Percentiles rank a stretch among this genome's conserved stretches.
These are phyloP conservation scores for Saitoella complicata DNA, from an alignment of 805 yeast species.

Conservation along the genomic window DNA sequence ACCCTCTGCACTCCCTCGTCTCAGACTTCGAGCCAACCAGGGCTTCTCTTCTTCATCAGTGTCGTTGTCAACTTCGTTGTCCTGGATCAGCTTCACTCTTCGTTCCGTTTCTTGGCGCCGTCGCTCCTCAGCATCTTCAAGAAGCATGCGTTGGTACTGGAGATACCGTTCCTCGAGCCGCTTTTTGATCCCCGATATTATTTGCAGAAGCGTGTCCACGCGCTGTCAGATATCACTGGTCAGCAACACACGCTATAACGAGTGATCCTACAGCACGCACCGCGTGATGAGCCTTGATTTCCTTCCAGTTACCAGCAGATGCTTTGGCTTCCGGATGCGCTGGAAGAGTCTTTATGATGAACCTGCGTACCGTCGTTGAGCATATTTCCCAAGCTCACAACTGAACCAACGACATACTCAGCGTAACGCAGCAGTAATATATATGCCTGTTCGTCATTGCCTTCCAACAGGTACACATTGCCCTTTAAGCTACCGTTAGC, in stretches of 20 bases:
- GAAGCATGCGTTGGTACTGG: constrained; percentile 3
- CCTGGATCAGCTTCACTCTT: not conserved
- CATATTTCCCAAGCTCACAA: too few species aligned
- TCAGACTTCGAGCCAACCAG: not conserved
- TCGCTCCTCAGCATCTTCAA: constrained; percentile 2
- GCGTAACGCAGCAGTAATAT: constrained; percentile 41
- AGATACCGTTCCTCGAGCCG: constrained; percentile 9
- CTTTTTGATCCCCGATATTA: constrained; percentile 2
- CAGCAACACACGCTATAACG: not conserved
- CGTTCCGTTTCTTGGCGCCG: constrained; percentile 2
- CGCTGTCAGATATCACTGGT: not conserved
- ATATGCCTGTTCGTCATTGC: constrained; percentile 35
- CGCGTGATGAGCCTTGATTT: constrained; percentile 5
- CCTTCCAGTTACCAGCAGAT: constrained; percentile 7
- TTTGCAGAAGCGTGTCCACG: constrained; percentile 1
- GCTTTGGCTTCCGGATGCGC: constrained; percentile 29
- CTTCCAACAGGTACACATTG: constrained; percentile 28
- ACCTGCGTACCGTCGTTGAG: too few species aligned
- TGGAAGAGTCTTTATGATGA: constrained; percentile 24
- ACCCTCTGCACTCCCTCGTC: too few species aligned
- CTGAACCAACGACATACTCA: constrained; percentile 33
- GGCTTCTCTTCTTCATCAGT: not conserved
- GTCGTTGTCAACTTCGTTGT: constrained; percentile 3
- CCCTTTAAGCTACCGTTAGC: too few species aligned
- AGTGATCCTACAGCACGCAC: constrained; percentile 3